Base-by-base conservation (phyloP, 2,329 filamentous ascomycete genomes). In the Paecilomyces sp. region DNA sequence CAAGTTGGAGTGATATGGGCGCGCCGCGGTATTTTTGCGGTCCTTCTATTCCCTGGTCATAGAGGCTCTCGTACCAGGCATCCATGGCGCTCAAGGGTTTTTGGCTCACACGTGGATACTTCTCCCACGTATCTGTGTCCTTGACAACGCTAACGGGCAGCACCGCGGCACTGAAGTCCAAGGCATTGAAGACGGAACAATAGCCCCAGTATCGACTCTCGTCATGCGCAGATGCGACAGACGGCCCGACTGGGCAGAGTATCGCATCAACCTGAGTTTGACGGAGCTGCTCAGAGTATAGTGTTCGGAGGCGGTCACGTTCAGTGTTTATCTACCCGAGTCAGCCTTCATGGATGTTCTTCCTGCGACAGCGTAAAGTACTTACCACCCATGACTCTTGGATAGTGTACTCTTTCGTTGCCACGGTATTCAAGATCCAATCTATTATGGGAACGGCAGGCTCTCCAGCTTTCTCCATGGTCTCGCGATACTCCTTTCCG, bases 221-320 rank as follows among this genome's bases (percentile, higher is more conserved):
- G n/a, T 53, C 22, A 30, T 53, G 51, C 13, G 51, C 51, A n/a
- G 51, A 53, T 53, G 62, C 59, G 1, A 63, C 61, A 3, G 59
- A 60, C 12, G 65, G 61, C 8, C 54, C 53, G 7, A 56, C 58
- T 4, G 65, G 65, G 53, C 56, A 60, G 54, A 60, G 33, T 18
- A 60, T 57, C 12, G 57, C 54, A 52, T 60, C 58, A 18, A 60
- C 36, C 22, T 53, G 11, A 11, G 51, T 30, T 13, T 53, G 24
- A 22, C 51, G 51, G 51, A 53, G 22, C 51, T 53, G 51, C 15
- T 53, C 28, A 11, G 51, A 18, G 8, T 53, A 53, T 22, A 53
- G 51, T n/a, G 51, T 53, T 25, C 51, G 8, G 11, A 53, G 51
- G 11, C 28, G 22, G 8, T 53, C 22, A 1, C 51, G 51, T 15